A percentile compares a stretch with the other conserved stretches of the same genome.
Evolutionary conservation across 2,329 filamentous ascomycete genomes (phyloP).

Genomic region (Cladophialophora immunda): DNA sequence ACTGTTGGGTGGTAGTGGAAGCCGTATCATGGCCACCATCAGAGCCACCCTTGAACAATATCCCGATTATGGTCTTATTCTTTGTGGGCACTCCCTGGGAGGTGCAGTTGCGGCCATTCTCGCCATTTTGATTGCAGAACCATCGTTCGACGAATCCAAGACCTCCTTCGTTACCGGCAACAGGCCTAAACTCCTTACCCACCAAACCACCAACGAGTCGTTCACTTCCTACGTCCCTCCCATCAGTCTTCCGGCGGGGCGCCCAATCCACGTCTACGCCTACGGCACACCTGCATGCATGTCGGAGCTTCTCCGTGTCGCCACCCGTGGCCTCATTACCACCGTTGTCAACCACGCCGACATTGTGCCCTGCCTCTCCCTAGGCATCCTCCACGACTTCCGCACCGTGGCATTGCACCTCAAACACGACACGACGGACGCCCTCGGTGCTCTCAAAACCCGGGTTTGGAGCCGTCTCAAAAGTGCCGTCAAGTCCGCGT

Average conservation of each 20-base stretch:
- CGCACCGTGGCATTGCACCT: conserved; percentile 76
- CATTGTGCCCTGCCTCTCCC: conserved; percentile 75
- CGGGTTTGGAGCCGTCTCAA: conserved; percentile 73
- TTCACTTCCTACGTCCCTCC: conserved; percentile 41
- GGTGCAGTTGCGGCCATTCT: conserved; percentile 75
- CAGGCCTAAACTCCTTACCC: conserved; percentile 51
- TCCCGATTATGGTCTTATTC: conserved; percentile 73
- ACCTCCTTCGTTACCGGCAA: conserved; percentile 71
- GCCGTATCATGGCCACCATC: conserved; percentile 71
- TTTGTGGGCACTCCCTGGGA: conserved; percentile 74
- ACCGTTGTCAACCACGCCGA: conserved; percentile 77
- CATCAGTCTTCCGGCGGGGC: conserved; percentile 68
- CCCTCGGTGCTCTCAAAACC: conserved; percentile 71
- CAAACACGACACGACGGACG: conserved; percentile 73
- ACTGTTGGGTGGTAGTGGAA: conserved; percentile 69
- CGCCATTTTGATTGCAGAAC: conserved; percentile 74
- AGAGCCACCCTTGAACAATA: conserved; percentile 72
- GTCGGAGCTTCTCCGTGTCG: conserved; percentile 73
- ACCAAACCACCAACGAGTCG: conserved; percentile 42
- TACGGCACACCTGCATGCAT: conserved; percentile 79
- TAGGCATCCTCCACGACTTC: conserved; percentile 78
- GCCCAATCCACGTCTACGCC: conserved; percentile 80
- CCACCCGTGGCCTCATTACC: conserved; percentile 77
- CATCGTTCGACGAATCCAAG: conserved; percentile 52
- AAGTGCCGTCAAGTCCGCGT: conserved; percentile 51